Conservation (phyloP, 208 protist genomes). For the Angomonas ambiguus region DNA sequence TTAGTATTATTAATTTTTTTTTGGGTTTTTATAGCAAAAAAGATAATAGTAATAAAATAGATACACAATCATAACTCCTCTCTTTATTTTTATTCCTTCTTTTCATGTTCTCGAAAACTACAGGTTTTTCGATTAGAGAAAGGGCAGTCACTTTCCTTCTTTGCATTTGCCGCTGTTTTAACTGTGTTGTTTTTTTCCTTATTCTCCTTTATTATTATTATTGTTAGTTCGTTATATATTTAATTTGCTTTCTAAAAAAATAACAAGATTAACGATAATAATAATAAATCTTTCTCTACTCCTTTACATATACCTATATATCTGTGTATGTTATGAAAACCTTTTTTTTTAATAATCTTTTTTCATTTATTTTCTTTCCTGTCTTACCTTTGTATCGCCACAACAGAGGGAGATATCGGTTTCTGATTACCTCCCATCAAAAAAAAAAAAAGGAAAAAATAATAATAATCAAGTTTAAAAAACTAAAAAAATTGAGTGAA, state of each 20-base stretch:
- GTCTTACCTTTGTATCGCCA: neutral
- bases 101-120: neutral
- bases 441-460: neutral
- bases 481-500: neutral
- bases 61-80: no score
- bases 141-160: neutral
- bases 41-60: no score
- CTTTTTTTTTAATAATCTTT: no score
- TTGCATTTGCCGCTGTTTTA: neutral
- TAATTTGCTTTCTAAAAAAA: neutral
- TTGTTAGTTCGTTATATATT: neutral
- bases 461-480: neutral
- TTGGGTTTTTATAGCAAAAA: no score
- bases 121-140: neutral
- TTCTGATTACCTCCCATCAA: neutral
- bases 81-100: conserved; percentile 14
- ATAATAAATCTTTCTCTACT: neutral
- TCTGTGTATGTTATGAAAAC: no score
- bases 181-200: no score
- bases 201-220: neutral
- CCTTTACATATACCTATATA: neutral
- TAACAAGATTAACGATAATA: neutral
- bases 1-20: no score
- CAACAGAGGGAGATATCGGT: neutral
- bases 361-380: neutral